Base-by-base conservation (phyloP, 768 basidiomycete species). In the Tricholoma sp. region DNA sequence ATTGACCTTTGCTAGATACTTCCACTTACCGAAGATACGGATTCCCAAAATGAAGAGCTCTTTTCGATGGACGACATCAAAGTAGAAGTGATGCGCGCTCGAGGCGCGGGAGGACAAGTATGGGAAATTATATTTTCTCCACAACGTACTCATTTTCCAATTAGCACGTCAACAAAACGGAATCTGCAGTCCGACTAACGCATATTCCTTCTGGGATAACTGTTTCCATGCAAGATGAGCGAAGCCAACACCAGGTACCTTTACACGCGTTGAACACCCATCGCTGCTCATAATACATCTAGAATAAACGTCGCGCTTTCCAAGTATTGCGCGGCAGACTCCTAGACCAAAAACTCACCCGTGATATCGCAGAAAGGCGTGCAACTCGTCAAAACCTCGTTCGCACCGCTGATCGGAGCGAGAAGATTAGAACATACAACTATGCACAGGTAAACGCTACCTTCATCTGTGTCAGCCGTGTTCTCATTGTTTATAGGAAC, bases 221-320 rank as follows among this genome's bases (percentile, higher is more conserved):
- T 1, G 96, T 98, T 8, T 94, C 94, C 7, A 98, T 98, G 91
- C 97, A 99, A 74, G 95, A 99, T 65, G 94, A 95, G 62, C 83
- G 97, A 6, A 92, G 89, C 67, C 97, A 99, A 65, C 96, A 98
- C 69, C 89, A 92, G 76, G 93, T 93, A 56, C 20, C 28, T 44
- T 24, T 41, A 28, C 52, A 53, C 33, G 4, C 20, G 20, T 44
- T 17, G 33, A 39, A 29, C 33, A 12, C 54, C n/a, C 15, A 31
- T n/a, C 31, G 24, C 53, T 59, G 24, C 49, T 53, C 15, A 41
- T 37, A 17, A 28, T 53, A 28, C 54, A 17, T 33, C 37, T 62
- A 98, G 91, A 98, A 99, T 65, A 87, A 84, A 61, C 84, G 89
- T n/a, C 86, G 91, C 53, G 97, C 97, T 0, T 98, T 93, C 72